These are phyloP conservation scores for Oryza officinalis DNA, from an alignment of 176 grass and related monocot genomes.

Conservation along the genomic window DNA sequence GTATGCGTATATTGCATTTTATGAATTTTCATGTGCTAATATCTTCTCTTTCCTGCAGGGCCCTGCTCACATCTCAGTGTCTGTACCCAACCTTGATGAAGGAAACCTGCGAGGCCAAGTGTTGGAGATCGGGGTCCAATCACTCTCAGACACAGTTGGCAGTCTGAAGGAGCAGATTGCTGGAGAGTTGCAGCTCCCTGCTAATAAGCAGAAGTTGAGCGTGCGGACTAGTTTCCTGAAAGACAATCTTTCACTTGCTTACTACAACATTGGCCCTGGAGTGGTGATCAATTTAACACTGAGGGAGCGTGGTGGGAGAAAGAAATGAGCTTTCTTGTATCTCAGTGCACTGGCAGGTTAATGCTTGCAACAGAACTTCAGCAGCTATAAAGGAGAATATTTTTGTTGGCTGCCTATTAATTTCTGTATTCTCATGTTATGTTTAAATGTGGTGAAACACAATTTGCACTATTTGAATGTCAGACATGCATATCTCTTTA, in stretches of 20 bases:
- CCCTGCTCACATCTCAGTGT: constrained; percentile 66
- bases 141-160: constrained; percentile 77
- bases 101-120: constrained; percentile 93
- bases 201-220: constrained; percentile 96
- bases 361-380: constrained; percentile 35
- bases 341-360: constrained; percentile 26
- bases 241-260: constrained; percentile 92
- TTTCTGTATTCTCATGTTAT: background rate
- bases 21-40: constrained; percentile 29
- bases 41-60: constrained; percentile 52
- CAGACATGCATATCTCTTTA: constrained; percentile 14
- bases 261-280: constrained; percentile 88
- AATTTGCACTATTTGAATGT: constrained; percentile 13
- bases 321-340: constrained; percentile 61
- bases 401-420: constrained; percentile 15
- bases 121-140: constrained; percentile 78
- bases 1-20: background rate
- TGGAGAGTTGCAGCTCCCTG: constrained; percentile 91
- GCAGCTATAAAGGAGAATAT: constrained; percentile 30
- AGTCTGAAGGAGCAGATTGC: constrained; percentile 97
- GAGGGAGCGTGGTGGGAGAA: constrained; percentile 96
- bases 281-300: constrained; percentile 76
- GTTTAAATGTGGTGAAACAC: constrained; percentile 9
- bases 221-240: constrained; percentile 82
- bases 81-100: constrained; percentile 92